phyloP scores from a whole-genome alignment of 1,284 basidiomycete species.

The Sanghuangporus baumii region DNA sequence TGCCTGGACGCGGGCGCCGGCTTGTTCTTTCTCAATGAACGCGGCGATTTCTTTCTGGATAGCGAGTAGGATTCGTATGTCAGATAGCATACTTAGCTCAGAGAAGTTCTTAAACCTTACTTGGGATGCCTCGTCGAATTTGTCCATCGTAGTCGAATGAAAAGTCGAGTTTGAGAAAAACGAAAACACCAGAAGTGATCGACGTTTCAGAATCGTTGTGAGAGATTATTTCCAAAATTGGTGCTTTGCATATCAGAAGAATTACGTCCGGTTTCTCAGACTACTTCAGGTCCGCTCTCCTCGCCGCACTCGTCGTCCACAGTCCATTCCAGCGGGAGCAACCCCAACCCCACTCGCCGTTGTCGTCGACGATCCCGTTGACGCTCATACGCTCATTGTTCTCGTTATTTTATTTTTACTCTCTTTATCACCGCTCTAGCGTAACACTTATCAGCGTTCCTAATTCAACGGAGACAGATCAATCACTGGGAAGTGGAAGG shows the following conservation, averaged over 20 bases:
- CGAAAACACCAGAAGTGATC: neutral
- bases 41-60: conserved; percentile 76
- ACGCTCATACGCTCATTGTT: neutral
- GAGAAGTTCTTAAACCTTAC: conserved; percentile 33
- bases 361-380: neutral
- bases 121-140: conserved; percentile 77
- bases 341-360: no score
- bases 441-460: neutral
- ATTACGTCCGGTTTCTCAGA: neutral
- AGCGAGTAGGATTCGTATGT: conserved; percentile 6
- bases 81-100: neutral
- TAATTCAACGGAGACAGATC: neutral
- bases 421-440: neutral
- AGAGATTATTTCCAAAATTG: neutral
- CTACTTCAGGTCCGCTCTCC: neutral
- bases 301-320: neutral
- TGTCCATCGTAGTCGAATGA: conserved; percentile 36
- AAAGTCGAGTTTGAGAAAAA: neutral
- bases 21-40: conserved; percentile 87
- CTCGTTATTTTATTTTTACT: conserved; percentile 2
- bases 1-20: conserved; percentile 73
- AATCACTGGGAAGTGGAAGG: neutral
- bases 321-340: neutral
- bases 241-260: neutral
- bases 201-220: neutral